Base-by-base conservation (phyloP, 805 yeast genomes). In the Babjeviella inositovora region DNA sequence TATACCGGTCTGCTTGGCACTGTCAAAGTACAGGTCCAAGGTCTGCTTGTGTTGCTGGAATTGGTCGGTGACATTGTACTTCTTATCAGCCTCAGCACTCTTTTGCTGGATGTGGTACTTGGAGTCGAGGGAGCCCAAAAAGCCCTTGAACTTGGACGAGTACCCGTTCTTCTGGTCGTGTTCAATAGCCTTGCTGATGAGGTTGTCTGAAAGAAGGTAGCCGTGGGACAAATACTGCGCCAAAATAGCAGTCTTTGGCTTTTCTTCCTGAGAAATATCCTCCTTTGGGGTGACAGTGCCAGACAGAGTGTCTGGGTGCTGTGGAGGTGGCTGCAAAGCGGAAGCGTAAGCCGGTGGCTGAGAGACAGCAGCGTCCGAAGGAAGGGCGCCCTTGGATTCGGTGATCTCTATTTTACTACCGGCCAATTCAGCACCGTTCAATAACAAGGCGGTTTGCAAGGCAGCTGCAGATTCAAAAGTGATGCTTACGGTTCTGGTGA, bases 191-290 rank as follows among this genome's bases (percentile, higher is more conserved):
- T 60, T 61, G 27, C 62, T 57, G 20, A 77, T 53, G 23, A 75
- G 48, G 23, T 57, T 47, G 43, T 79, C 90, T 22, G 72, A 58
- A 20, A 77, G 45, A 11, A 57, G 62, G 41, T 79, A 77, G 4
- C 92, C 92, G n/a, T 69, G 63, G 15, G 81, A 58, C 29, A 77
- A 53, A 35, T 73, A 63, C 45, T 77, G 87, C 2, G 90, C 87
- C 49, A 76, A 52, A 28, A 79, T 69, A 11, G 81, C 68, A 26
- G 70, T 47, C 39, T 74, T 74, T 27, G 92, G 92, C 51, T 77
- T 77, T 29, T 65, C 67, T 38, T 79, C 92, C 48, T 77, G 92
- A 5, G 57, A 45, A 25, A 75, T 62, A 33, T 74, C 81, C 24
- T 50, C 58, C 23, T 45, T 45, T 11, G 29, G 4, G 17, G 8